Base-by-base conservation (phyloP, 75 land plant genomes). In the Ceratopteris richardii region DNA sequence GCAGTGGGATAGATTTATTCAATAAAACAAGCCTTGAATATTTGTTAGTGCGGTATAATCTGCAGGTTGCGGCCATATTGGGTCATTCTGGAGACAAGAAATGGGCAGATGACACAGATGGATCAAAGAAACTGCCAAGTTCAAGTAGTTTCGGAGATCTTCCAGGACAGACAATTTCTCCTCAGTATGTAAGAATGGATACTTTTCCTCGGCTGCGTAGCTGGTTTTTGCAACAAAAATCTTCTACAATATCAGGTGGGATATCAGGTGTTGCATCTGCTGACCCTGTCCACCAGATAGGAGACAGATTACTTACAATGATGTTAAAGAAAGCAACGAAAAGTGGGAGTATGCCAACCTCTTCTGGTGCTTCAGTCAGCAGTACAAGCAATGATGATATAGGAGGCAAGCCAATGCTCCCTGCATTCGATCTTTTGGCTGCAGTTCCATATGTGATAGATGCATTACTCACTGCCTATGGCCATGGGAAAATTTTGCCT, bases 391-490 rank as follows among this genome's bases (percentile, higher is more conserved):
- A 67, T 62, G 97, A 80, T 27, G 97, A 92, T 43, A 22, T 60
- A 2, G 51, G 70, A 22, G 55, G 74, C 3, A 69, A 87, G 55
- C 98, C 89, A 23, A 61, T 71, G 39, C 62, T 93, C 51, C 78
- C 95, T 60, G 95, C 95, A 17, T 93, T 95, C 96, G 98, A 93
- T 44, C 79, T 93, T 26, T 60, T 93, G 36, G 84, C 79, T 58
- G 95, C 90, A 58, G 90, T 88, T 27, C 98, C 98, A 31, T 88
- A 78, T 70, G 98, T 93, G 4, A 73, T 79, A 50, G 96, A 93
- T 71, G 86, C 89, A 23, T 80, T 88, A 18, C 75, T 93, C 31
- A 88, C 90, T 51, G 98, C 95, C 41, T 85, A 87, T 63, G 71
- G 84, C 22, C 84, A 89, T 65, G 90, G 84, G 36, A 72, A 62